phyloP scores from a whole-genome alignment of 164 flowering plant genomes.

The Euptelea pleiosperma region DNA sequence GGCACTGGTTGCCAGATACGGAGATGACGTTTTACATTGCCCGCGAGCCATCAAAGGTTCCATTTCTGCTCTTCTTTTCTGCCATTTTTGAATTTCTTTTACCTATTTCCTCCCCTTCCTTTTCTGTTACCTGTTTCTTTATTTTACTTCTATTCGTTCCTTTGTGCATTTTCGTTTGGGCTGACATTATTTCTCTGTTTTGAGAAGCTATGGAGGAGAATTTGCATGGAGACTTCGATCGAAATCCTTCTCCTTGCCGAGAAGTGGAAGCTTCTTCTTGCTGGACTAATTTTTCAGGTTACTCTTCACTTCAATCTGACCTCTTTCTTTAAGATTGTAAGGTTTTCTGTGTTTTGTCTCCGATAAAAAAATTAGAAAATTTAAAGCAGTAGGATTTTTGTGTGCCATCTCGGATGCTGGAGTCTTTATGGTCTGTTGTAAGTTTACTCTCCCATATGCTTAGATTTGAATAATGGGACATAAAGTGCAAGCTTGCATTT shows the following conservation, averaged over 20 bases:
- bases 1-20: conserved; percentile 34
- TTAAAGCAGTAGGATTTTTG: no score
- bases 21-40: conserved; percentile 81
- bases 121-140: neutral
- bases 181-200: neutral
- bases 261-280: conserved; percentile 86
- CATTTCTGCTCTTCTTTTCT: neutral
- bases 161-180: neutral
- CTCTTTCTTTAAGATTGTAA: neutral
- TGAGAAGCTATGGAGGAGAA: conserved; percentile 80
- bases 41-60: conserved; percentile 92
- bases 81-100: no score
- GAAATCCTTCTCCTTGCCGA: conserved; percentile 70
- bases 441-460: no score
- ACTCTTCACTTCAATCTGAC: neutral
- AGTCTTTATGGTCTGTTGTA: no score
- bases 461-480: no score
- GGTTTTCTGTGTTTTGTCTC: neutral
- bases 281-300: conserved; percentile 81
- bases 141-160: neutral
- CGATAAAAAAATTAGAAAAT: no score
- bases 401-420: no score
- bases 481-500: no score
- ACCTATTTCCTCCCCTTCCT: neutral
- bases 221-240: conserved; percentile 60